A percentile compares a stretch with the other conserved stretches of the same genome.
These are phyloP conservation scores for Orbilia blumenaviensis DNA, from an alignment of 2,329 filamentous ascomycete genomes.

Conservation along the genomic window DNA sequence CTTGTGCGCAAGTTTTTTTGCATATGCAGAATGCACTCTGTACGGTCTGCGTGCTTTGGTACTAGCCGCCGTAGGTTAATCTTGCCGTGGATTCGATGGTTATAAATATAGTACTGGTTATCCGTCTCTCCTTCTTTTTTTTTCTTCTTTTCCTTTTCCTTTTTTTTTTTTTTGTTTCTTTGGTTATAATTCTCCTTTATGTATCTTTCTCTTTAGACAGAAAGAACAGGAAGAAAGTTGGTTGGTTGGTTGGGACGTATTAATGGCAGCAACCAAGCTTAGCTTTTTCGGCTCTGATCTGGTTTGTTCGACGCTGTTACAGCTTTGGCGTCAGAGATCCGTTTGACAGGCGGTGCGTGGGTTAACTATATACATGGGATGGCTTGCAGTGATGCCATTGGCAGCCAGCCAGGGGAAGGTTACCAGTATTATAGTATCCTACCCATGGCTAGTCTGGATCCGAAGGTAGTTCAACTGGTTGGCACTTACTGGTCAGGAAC, in stretches of 20 bases:
- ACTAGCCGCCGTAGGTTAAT: slow-evolving; percentile 15
- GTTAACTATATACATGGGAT: no score
- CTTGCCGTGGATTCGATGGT: slow-evolving; percentile 1
- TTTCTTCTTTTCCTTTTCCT: not conserved
- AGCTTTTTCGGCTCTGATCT: no score
- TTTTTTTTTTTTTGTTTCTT: no score
- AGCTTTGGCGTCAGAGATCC: slow-evolving; percentile 38
- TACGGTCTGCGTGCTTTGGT: no score
- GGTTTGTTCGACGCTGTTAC: slow-evolving; percentile 39
- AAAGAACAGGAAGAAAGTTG: no score
- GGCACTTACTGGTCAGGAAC: slow-evolving; percentile 41
- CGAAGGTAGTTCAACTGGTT: not conserved
- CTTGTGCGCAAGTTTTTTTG: slow-evolving; percentile 8
- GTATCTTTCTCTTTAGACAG: no score
- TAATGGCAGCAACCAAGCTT: no score
- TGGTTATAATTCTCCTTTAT: no score
- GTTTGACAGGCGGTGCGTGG: slow-evolving; percentile 38
- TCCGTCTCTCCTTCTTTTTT: not conserved
- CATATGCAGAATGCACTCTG: not conserved
- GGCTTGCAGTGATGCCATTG: slow-evolving; percentile 28
- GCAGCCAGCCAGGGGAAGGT: slow-evolving; percentile 2
- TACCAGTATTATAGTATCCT: no score
- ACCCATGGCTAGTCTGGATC: slow-evolving; percentile 12
- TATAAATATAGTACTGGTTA: slow-evolving; percentile 48
- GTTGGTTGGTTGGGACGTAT: not conserved